phyloP scores from a whole-genome alignment of 805 yeast genomes.

The Wickerhamomyces pijperi region DNA sequence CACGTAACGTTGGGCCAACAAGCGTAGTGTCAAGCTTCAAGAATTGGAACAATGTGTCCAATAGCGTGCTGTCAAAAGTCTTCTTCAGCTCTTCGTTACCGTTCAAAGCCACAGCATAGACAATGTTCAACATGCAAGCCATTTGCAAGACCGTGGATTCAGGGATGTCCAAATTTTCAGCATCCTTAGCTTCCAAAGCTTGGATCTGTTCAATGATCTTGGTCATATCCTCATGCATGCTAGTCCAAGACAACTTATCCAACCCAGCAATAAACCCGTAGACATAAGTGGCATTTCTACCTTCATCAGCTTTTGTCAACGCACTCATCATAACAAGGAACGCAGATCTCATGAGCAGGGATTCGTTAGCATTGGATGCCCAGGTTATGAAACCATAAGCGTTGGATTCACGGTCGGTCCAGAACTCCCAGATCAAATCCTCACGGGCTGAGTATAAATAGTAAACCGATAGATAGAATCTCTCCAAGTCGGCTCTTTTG shows the following conservation, averaged over 20 bases:
- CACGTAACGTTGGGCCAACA: slow-evolving; percentile 43
- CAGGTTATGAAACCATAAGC: slow-evolving; percentile 76
- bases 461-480: slow-evolving; percentile 69
- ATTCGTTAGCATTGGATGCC: slow-evolving; percentile 68
- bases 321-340: slow-evolving; percentile 73
- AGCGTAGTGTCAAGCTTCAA: slow-evolving; percentile 34
- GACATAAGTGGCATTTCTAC: slow-evolving; percentile 34
- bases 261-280: slow-evolving; percentile 33
- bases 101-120: slow-evolving; percentile 39
- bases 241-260: slow-evolving; percentile 41
- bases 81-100: slow-evolving; percentile 22
- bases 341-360: slow-evolving; percentile 72
- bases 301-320: slow-evolving; percentile 43
- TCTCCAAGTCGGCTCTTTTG: slow-evolving; percentile 74
- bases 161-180: slow-evolving; percentile 41
- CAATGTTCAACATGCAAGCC: slow-evolving; percentile 60
- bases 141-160: slow-evolving; percentile 73
- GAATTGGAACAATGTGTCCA: slow-evolving; percentile 32
- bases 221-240: slow-evolving; percentile 40
- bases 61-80: slow-evolving; percentile 17
- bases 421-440: slow-evolving; percentile 45
- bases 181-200: slow-evolving; percentile 23
- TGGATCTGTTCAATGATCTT: slow-evolving; percentile 38
- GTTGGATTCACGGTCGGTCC: slow-evolving; percentile 58
- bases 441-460: slow-evolving; percentile 58